Evolutionary conservation across 305 asterid genomes (phyloP).

Genomic region (Fraxinus ornus): DNA sequence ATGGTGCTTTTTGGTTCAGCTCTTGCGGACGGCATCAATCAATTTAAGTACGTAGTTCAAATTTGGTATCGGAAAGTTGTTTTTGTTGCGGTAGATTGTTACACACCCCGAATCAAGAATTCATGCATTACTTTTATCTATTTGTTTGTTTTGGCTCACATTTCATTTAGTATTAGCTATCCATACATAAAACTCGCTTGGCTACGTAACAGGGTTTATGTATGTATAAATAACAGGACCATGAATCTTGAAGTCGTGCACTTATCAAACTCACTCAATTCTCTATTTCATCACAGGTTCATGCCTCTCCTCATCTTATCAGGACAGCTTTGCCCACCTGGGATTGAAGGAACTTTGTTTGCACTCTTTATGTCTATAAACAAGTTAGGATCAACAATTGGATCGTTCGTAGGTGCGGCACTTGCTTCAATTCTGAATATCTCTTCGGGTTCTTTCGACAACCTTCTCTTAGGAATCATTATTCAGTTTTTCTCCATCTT

Average conservation of each 20-base stretch:
- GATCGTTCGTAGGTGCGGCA: conserved; percentile 82
- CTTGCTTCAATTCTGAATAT: conserved; percentile 68
- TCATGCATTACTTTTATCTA: neutral
- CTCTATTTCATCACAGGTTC: conserved; percentile 53
- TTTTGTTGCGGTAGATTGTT: neutral
- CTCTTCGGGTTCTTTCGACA: conserved; percentile 86
- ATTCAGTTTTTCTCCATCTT: conserved; percentile 66
- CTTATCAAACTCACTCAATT: neutral
- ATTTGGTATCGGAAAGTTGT: conserved; percentile 15
- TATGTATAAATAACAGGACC: neutral
- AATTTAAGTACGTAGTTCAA: conserved; percentile 69
- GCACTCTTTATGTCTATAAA: conserved; percentile 93
- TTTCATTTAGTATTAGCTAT: neutral
- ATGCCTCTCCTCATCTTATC: conserved; percentile 94
- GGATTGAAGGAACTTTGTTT: conserved; percentile 88
- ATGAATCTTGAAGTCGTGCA: neutral
- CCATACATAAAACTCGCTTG: neutral
- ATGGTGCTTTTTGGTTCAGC: conserved; percentile 83
- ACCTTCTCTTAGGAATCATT: conserved; percentile 56
- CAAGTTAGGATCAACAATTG: conserved; percentile 76
- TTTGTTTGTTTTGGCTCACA: neutral
- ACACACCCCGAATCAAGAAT: conserved; percentile 1
- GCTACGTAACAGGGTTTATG: neutral
- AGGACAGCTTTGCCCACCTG: conserved; percentile 96
- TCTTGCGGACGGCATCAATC: conserved; percentile 83